Evolutionary conservation across 768 basidiomycete genomes (phyloP), one percentile per base, ranked within the genome.

Genomic region (Termitomyces sp.): DNA sequence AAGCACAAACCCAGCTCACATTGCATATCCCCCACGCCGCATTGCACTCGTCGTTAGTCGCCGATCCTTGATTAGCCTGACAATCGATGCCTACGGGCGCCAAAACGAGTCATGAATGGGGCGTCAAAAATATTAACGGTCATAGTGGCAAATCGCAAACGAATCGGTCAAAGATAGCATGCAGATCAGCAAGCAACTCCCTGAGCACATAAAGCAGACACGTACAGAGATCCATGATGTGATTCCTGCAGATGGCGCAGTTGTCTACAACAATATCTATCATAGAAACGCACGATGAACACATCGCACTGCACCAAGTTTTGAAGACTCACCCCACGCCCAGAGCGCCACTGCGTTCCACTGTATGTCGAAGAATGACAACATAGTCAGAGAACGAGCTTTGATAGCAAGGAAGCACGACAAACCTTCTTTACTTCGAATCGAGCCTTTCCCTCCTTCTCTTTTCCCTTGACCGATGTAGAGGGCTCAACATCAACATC

Each of bases 11-110:
- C 22, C 16, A 15, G 72, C 84, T 39, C 68, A 96, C 96, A 71
- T 99, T 99, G 73, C 97, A 99, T 50, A 96, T 94, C 50, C 97
- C 97, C 97, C 97, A 99, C 2, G 96, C 96, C 2, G 95, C 95
- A 56, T 96, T 98, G 68, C 94, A 95, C 69, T 96, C 96, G 66
- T 98, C 96, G 65, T 88, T 93, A 8, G 94, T 94, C 15, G 95
- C 92, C 28, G 94, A 97, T 4, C 95, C 92, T 70, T 98, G 97
- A 72, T 99, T 98, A 45, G 97, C 97, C 72, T 99, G 97, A 72
- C 97, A 99, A 70, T 99, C 97, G 71, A 99, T 99, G 77, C 97
- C 96, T 99, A 41, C 56, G 54, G 22, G 64, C 51, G 48, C 20
- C 54, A 51, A 46, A 26, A 20, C 39, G n/a, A n/a, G 16, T 41